These are phyloP conservation scores for Fallopia convolvulus DNA, from an alignment of 148 eudicot genomes.

Conservation along the genomic window DNA sequence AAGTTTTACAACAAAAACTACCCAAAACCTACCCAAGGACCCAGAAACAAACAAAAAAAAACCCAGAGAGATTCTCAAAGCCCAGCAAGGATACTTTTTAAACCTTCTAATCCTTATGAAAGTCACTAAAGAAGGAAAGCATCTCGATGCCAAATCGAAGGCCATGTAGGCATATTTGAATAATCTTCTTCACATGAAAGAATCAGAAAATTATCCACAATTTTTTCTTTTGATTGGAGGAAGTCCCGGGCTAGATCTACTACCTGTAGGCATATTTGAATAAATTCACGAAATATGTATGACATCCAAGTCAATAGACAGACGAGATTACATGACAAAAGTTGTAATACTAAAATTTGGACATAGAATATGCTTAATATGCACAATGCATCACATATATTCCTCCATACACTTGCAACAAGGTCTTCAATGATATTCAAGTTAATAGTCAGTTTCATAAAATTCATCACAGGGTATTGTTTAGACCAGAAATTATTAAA, in stretches of 20 bases:
- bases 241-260: background rate
- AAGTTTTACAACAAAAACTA: too few species aligned
- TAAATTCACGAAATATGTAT: background rate
- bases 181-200: slow-evolving; percentile 89
- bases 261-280: background rate
- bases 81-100: too few species aligned
- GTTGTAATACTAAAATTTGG: background rate
- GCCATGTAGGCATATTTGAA: too few species aligned
- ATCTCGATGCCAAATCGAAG: too few species aligned
- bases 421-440: background rate
- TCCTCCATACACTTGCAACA: background rate
- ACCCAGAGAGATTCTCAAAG: too few species aligned
- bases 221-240: slow-evolving; percentile 63
- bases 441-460: too few species aligned
- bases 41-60: too few species aligned
- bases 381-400: background rate
- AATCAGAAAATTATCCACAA: slow-evolving; percentile 55
- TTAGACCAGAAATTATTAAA: too few species aligned
- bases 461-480: too few species aligned
- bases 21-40: too few species aligned
- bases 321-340: background rate
- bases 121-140: too few species aligned
- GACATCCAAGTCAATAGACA: background rate
- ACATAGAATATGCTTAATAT: background rate
- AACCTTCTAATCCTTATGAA: too few species aligned